These are phyloP conservation scores for Sextonia rubra DNA, from an alignment of 164 flowering plant genomes.

Conservation along the genomic window DNA sequence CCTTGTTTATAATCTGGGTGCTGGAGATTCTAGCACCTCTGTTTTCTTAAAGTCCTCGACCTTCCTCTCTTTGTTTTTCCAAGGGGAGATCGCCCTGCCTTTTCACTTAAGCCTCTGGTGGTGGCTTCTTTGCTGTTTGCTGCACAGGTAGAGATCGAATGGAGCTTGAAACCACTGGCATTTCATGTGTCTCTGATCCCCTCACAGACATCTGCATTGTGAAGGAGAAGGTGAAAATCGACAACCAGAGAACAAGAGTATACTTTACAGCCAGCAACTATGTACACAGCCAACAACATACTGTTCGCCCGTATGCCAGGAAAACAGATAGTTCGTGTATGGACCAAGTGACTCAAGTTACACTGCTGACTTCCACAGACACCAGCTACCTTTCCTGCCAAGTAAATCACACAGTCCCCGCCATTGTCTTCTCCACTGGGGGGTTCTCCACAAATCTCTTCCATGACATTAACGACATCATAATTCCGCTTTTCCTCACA, in stretches of 20 bases:
- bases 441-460: constrained; percentile 12
- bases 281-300: neutral
- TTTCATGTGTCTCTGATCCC: constrained; percentile 8
- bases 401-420: constrained; percentile 6
- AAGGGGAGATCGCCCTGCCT: too few relatives aligned
- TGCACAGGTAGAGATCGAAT: constrained; percentile 5
- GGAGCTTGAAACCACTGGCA: constrained; percentile 9
- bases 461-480: constrained; percentile 13
- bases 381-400: neutral
- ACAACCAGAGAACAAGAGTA: neutral
- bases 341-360: neutral
- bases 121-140: neutral
- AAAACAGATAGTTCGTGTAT: neutral
- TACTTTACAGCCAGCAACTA: neutral
- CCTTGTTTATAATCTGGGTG: neutral
- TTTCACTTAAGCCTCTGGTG: too few relatives aligned
- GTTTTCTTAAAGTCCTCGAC: neutral
- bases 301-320: neutral
- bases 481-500: constrained; percentile 14
- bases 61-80: too few relatives aligned
- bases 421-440: constrained; percentile 8
- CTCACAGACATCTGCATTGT: constrained; percentile 5
- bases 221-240: neutral
- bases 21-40: too few relatives aligned
- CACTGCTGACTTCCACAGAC: neutral